Evolutionary conservation across 345 rosid species (phyloP).

Genomic region (Litchi chinensis): DNA sequence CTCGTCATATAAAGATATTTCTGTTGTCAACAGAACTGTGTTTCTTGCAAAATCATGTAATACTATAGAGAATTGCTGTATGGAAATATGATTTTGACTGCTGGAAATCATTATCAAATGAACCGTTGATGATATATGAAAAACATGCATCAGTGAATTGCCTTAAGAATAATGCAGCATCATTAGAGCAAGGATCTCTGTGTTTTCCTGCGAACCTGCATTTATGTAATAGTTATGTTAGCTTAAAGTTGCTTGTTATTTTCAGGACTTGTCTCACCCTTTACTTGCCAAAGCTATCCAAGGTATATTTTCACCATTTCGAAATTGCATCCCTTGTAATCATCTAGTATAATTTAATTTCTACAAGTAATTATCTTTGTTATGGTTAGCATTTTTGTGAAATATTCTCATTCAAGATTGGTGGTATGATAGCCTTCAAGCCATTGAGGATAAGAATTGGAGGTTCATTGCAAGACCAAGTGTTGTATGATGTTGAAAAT

Average conservation of each 20-base stretch:
- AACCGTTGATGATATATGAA: no score
- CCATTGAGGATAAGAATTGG: constrained; percentile 87
- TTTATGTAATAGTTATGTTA: constrained; percentile 7
- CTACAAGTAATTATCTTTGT: constrained; percentile 10
- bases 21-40: no score
- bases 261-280: constrained; percentile 84
- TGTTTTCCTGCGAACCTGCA: no score
- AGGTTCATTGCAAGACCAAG: constrained; percentile 97
- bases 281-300: constrained; percentile 71
- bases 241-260: constrained; percentile 19
- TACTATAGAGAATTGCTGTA: no score
- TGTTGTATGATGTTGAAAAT: constrained; percentile 66
- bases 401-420: constrained; percentile 11
- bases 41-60: no score
- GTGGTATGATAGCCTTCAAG: constrained; percentile 59
- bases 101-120: no score
- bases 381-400: background rate
- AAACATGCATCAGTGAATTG: no score
- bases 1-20: no score
- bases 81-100: no score
- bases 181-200: no score
- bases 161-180: no score
- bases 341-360: constrained; percentile 8
- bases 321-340: background rate
- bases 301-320: constrained; percentile 41